Conservation (phyloP, 805 yeast genomes). For the Saturnispora gosingensis region DNA sequence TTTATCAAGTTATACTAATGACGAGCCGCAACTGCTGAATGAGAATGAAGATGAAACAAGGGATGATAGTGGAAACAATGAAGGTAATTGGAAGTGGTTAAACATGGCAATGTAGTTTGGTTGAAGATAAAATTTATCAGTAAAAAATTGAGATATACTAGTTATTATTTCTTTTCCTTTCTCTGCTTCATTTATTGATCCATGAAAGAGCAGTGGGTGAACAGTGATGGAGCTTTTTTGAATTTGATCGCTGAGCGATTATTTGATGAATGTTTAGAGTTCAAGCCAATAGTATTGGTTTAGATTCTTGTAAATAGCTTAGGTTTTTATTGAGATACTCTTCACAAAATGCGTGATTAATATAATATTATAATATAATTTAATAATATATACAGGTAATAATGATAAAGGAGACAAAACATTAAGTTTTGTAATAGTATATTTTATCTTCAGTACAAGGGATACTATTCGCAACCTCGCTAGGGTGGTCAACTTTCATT, state of each 20-base stretch:
- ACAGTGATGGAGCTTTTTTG: neutral
- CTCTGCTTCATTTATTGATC: neutral
- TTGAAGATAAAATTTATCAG: neutral
- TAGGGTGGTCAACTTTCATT: neutral
- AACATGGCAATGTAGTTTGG: constrained; percentile 3
- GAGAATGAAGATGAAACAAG: neutral
- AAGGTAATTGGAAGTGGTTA: constrained; percentile 7
- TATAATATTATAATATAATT: neutral
- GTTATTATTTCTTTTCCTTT: neutral
- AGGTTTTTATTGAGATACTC: neutral
- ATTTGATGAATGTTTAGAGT: neutral
- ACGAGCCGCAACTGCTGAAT: neutral
- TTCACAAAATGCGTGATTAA: neutral
- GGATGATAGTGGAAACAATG: neutral
- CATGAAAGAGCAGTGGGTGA: neutral
- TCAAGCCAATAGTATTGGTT: neutral
- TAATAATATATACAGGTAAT: neutral
- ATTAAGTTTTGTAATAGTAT: constrained; percentile 7
- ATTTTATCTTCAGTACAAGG: constrained; percentile 15
- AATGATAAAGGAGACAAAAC: neutral
- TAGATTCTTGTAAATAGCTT: neutral
- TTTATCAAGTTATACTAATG: neutral
- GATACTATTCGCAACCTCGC: constrained; percentile 7
- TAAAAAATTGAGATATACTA: neutral
- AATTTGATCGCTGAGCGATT: constrained; percentile 4